Percentiles rank a stretch among this genome's conserved stretches.
phyloP scores from a whole-genome alignment of 83 land plant species.

The Larix sibirica region DNA sequence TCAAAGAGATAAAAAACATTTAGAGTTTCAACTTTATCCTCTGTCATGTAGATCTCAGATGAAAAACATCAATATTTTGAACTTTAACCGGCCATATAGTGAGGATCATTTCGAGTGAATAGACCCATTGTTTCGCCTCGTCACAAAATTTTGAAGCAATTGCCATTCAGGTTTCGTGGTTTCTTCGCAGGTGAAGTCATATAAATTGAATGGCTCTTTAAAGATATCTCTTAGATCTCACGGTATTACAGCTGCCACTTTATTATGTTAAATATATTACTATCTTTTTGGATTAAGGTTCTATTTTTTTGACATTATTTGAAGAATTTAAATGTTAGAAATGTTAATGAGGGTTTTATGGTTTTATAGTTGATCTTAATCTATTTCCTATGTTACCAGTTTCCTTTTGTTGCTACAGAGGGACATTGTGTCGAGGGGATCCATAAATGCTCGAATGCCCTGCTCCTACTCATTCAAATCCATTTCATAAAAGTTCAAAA shows the following conservation, averaged over 20 bases:
- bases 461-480: too few relatives aligned
- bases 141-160: slow-evolving; percentile 1
- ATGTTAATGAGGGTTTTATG: background rate
- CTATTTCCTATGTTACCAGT: slow-evolving; percentile 34
- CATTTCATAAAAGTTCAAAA: too few relatives aligned
- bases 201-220: background rate
- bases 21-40: background rate
- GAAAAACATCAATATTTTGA: too few relatives aligned
- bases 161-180: background rate
- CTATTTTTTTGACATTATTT: background rate
- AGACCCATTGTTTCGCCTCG: background rate
- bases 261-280: background rate
- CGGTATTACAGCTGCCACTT: background rate
- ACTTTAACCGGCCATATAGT: too few relatives aligned
- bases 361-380: background rate
- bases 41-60: too few relatives aligned
- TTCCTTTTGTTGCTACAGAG: slow-evolving; percentile 62
- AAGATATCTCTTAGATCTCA: background rate
- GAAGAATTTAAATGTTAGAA: background rate
- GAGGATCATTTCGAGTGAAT: too few relatives aligned
- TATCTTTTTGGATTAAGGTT: background rate
- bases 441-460: too few relatives aligned
- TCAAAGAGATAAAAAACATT: background rate
- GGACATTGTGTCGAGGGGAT: slow-evolving; percentile 45
- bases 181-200: background rate